phyloP scores from a whole-genome alignment of 2,329 filamentous ascomycete genomes.

The Graphilbum fragrans region DNA sequence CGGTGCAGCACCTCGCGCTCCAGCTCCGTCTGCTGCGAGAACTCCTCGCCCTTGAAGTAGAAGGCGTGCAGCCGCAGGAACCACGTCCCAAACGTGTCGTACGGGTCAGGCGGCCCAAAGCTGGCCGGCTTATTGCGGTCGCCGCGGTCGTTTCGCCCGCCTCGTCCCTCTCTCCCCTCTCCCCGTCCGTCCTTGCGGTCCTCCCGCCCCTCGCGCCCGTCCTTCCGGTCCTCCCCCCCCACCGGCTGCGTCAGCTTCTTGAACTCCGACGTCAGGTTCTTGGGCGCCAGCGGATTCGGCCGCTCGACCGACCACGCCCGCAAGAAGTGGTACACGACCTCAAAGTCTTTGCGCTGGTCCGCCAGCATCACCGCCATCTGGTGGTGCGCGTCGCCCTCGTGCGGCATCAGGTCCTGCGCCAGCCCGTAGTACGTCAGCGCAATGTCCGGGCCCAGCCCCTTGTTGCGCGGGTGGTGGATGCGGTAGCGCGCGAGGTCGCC shows the following conservation, averaged over 20 bases:
- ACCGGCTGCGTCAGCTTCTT: conserved; percentile 32
- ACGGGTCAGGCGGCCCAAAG: conserved; percentile 34
- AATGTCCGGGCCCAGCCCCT: conserved; percentile 63
- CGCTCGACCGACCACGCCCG: conserved; percentile 63
- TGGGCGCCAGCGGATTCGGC: conserved; percentile 61
- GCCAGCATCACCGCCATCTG: conserved; percentile 81
- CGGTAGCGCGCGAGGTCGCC: conserved; percentile 88
- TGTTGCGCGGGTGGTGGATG: conserved; percentile 52
- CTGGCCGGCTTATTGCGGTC: neutral
- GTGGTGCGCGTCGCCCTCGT: conserved; percentile 74
- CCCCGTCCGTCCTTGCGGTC: neutral
- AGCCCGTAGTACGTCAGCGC: conserved; percentile 78
- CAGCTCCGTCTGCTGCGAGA: conserved; percentile 65
- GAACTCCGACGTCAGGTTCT: conserved; percentile 74
- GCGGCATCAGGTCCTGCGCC: conserved; percentile 65
- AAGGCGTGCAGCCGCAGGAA: conserved; percentile 79
- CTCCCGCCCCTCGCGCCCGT: neutral
- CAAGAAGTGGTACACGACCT: conserved; percentile 82
- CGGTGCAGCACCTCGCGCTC: conserved; percentile 78
- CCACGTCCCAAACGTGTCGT: conserved; percentile 61
- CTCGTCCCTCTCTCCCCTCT: neutral
- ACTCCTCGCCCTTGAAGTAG: conserved; percentile 66
- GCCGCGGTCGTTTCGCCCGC: neutral
- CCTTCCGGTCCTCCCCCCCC: neutral
- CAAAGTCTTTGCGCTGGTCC: conserved; percentile 60